Evolutionary conservation across 129 eudicot genomes (phyloP).

Genomic region (Flaveria ramosissima): DNA sequence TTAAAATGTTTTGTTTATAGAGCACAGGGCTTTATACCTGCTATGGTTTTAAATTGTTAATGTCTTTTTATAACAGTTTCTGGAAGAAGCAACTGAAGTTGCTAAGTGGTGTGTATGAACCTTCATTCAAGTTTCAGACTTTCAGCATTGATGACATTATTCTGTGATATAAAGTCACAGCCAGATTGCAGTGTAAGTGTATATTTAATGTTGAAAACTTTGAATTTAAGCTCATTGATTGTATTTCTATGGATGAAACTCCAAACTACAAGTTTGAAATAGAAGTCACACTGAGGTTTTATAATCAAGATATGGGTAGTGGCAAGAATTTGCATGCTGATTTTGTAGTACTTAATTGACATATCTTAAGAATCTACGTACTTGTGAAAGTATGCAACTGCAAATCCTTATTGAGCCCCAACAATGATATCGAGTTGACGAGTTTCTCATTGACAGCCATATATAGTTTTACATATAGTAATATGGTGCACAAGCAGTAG

Average conservation of each 20-base stretch:
- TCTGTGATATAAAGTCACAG: constrained; percentile 15
- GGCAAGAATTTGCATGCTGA: neutral
- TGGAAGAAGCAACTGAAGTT: constrained; percentile 25
- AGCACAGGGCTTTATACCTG: too few relatives aligned
- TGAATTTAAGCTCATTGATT: constrained; percentile 14
- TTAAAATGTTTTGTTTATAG: neutral
- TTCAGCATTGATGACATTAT: constrained; percentile 14
- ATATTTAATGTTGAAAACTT: neutral
- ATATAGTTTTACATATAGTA: too few relatives aligned
- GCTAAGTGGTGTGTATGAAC: constrained; percentile 11
- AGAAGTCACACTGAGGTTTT: neutral
- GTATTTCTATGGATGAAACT: constrained; percentile 8
- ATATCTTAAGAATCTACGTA: neutral
- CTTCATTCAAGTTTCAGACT: constrained; percentile 15
- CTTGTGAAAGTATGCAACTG: neutral
- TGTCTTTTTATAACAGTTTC: constrained; percentile 1
- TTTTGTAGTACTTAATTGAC: neutral
- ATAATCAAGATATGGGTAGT: neutral
- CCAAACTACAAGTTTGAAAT: neutral
- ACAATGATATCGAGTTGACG: neutral
- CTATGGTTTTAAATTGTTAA: neutral
- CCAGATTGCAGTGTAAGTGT: constrained; percentile 28
- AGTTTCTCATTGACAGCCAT: too few relatives aligned
- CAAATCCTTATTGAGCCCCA: neutral
- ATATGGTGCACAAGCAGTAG: neutral